Evolutionary conservation across 805 yeast genomes (phyloP), one percentile per base, ranked within the genome.

Genomic region (Yamadazyma sp.): DNA sequence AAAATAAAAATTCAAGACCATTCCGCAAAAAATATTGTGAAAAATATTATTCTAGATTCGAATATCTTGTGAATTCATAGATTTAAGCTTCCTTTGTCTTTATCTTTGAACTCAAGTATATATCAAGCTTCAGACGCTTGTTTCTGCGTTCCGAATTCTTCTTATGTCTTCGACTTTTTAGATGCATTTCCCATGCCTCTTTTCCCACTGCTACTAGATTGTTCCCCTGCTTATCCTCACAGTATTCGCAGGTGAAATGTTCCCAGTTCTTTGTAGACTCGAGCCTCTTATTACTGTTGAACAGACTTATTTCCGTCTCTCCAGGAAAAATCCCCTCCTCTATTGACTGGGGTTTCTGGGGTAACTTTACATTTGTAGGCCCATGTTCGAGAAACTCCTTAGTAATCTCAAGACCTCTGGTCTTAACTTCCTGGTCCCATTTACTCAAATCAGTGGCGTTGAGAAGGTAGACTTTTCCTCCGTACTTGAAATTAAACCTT

Each of bases 151-250:
- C 30, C 11, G 8, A 11, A 25, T 35, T 41, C n/a, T 71, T 64
- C 45, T 70, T 75, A 53, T 90, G 99, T 40, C 84, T 71, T 43
- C 80, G 70, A 41, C 95, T 80, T 13, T 64, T 61, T 32, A 79
- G 41, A 59, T 91, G 99, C 4, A 75, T 70, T 5, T 75, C 57
- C 82, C 86, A 87, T 35, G 73, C 82, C 1, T 77, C 75, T 34
- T 75, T 79, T 0, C 97, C 97, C 6, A 93, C 78, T 1, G 84
- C 73, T 0, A 88, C 70, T 10, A 83, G 56, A 1, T 75, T 70
- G 3, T 77, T 69, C 1, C 79, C 78, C 3, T 70, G 67, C 23
- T 67, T 63, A 46, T 78, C 82, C 5, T 57, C 60, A 55, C 99
- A 91, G 1, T 70, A 57, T 1, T 75, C 74, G 56, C 99, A 91